Base-by-base conservation (phyloP, 1,284 basidiomycete species). In the Cutaneotrichosporon cutaneum region DNA sequence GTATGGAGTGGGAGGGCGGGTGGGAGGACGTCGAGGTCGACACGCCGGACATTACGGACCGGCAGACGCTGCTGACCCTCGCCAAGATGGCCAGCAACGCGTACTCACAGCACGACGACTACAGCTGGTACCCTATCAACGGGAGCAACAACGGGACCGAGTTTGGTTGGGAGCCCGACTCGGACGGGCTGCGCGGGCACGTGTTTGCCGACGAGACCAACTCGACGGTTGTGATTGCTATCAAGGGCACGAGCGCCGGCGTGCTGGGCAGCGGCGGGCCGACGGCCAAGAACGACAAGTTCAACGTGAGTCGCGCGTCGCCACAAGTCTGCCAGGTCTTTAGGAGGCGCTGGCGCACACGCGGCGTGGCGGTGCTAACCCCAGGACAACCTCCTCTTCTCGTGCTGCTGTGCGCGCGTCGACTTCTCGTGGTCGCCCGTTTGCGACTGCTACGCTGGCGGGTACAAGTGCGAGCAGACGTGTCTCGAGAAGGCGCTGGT, bases 81-180 rank as follows among this genome's bases (percentile, higher is more conserved):
- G 95, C 94, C 22, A 96, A 93, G 84, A 97, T 99, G 91, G 86
- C 92, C 30, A 90, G 87, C 69, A 92, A 96, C 73, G 94, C 96
- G 35, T 98, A 97, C 79, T 78, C 88, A 44, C 60, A 82, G 9
- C 84, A 83, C 0, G 82, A 82, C 18, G 85, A 87, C 59, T 68
- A 78, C 3, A 85, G 80, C 9, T 97, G 94, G 94, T 94, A 90
- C 76, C 86, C 90, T 47, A 74, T 93, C 24, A 83, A 81, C 0
- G 75, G 83, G 7, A 94, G 88, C 88, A 86, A 85, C 70, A 58
- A 57, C 6, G 84, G 84, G n/a, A 84, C 87, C 70, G 92, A 90
- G 1, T 90, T 97, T 72, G 95, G 95, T 6, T 99, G 94, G 94
- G 89, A 92, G 71, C 85, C 87, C 1, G 88, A 90, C 64, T 83